Percentiles rank a stretch among this genome's conserved stretches.
These are phyloP conservation scores for Candida frijolesensis DNA, from an alignment of 1,139 yeast genomes.

Conservation along the genomic window DNA sequence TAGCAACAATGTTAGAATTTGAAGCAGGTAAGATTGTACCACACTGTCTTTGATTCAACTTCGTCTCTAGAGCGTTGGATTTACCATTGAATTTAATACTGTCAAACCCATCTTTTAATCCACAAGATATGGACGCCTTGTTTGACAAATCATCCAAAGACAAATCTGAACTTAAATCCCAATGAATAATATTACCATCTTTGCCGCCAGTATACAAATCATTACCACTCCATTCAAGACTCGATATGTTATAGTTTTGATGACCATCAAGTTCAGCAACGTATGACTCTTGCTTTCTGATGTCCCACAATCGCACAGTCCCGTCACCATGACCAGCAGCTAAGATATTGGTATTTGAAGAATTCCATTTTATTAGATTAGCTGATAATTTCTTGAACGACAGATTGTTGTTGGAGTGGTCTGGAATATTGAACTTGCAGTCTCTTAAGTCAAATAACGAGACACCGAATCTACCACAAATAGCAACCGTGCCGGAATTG, in stretches of 20 bases:
- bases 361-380: slow-evolving; percentile 63
- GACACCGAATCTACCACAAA: slow-evolving; percentile 72
- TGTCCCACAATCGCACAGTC: slow-evolving; percentile 72
- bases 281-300: slow-evolving; percentile 56
- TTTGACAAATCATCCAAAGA: slow-evolving; percentile 25
- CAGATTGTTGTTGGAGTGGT: slow-evolving; percentile 14
- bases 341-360: slow-evolving; percentile 57
- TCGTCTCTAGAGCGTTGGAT: slow-evolving; percentile 32
- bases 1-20: slow-evolving; percentile 48
- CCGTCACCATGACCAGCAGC: slow-evolving; percentile 70
- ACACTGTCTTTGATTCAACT: slow-evolving; percentile 51
- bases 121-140: slow-evolving; percentile 29
- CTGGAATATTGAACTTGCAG: slow-evolving; percentile 39
- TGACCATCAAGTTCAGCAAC: slow-evolving; percentile 60
- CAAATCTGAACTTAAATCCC: slow-evolving; percentile 56
- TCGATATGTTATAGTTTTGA: slow-evolving; percentile 46
- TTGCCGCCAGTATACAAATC: slow-evolving; percentile 67
- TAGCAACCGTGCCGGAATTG: slow-evolving; percentile 43
- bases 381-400: slow-evolving; percentile 24
- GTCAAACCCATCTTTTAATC: slow-evolving; percentile 49
- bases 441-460: slow-evolving; percentile 68
- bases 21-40: slow-evolving; percentile 65
- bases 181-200: slow-evolving; percentile 73
- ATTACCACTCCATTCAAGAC: slow-evolving; percentile 63
- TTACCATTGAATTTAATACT: slow-evolving; percentile 41